These are phyloP conservation scores for Zalaria obscura DNA, from an alignment of 2,329 filamentous ascomycete genomes.

Conservation along the genomic window DNA sequence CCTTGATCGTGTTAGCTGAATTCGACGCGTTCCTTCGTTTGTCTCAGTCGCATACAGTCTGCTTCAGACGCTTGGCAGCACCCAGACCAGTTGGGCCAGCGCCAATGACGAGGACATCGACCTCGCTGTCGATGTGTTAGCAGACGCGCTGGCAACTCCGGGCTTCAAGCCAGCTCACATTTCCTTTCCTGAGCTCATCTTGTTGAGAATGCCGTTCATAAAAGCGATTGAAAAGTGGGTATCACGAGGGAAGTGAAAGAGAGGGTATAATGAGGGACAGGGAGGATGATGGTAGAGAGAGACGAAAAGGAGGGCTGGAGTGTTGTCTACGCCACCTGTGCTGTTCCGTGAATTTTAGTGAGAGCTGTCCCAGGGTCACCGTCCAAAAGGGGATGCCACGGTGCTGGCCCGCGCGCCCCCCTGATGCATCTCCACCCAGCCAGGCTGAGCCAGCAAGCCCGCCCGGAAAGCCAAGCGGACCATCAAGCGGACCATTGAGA, in stretches of 20 bases:
- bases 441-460: no score
- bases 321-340: no score
- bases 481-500: no score
- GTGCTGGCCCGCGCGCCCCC: no score
- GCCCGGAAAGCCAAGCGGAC: no score
- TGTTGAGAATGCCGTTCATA: conserved; percentile 2
- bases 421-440: no score
- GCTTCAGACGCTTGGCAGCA: conserved; percentile 93
- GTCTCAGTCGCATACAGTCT: conserved; percentile 57
- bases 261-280: no score
- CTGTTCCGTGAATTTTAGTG: no score
- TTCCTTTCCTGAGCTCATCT: conserved; percentile 5
- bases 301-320: no score
- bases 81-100: conserved; percentile 94
- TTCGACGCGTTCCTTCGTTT: neutral
- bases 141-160: conserved; percentile 2
- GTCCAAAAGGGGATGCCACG: no score
- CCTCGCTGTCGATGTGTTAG: conserved; percentile 44
- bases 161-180: conserved; percentile 6
- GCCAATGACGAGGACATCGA: conserved; percentile 96
- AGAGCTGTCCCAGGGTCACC: no score
- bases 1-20: conserved; percentile 35
- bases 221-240: conserved; percentile 3
- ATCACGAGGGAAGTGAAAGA: conserved; percentile 1
- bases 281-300: no score